phyloP scores from a whole-genome alignment of 2,329 filamentous ascomycete species.

The Podosphaera xanthii region DNA sequence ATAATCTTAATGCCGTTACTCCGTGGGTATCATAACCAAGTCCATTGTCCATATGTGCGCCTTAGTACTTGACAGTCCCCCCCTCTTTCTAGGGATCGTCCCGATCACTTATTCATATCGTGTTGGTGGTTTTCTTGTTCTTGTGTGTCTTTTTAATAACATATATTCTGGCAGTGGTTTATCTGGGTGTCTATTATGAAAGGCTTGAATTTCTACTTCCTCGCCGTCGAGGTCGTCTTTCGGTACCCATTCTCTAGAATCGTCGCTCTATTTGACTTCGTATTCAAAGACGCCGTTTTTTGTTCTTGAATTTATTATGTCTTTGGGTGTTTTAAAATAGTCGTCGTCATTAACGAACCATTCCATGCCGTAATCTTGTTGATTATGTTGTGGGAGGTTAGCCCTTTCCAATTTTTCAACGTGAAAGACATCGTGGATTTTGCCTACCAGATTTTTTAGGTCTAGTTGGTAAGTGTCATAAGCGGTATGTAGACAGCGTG shows the following conservation, averaged over 20 bases:
- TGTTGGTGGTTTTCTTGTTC: neutral
- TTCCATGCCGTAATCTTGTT: neutral
- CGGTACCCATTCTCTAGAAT: neutral
- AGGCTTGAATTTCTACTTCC: neutral
- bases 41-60: too few species aligned
- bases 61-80: neutral
- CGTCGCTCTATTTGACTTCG: neutral
- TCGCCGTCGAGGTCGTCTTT: neutral
- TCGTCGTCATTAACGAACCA: neutral
- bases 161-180: neutral
- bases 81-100: neutral
- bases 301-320: neutral
- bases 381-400: neutral
- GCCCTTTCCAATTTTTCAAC: neutral
- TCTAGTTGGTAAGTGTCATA: conserved; percentile 1
- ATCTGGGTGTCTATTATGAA: neutral
- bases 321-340: neutral
- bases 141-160: neutral
- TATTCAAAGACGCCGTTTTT: neutral
- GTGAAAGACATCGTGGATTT: conserved; percentile 2
- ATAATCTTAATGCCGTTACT: too few species aligned
- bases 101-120: neutral
- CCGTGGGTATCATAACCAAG: too few species aligned
- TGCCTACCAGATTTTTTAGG: neutral
- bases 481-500: too few species aligned